phyloP scores from a whole-genome alignment of 2,329 filamentous ascomycete species.

The Aspergillus puulaauensis region DNA sequence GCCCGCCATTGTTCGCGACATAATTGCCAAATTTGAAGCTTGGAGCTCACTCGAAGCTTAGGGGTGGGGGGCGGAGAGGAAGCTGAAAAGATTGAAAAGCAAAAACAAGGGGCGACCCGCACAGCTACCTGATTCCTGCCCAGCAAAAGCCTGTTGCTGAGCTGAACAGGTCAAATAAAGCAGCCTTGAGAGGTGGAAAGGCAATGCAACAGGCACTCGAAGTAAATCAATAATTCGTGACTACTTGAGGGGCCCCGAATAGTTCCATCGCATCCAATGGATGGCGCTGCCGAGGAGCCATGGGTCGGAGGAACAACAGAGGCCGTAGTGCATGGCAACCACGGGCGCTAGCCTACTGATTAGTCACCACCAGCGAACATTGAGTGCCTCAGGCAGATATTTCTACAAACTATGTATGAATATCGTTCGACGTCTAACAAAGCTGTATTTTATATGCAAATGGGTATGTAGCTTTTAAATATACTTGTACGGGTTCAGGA shows the following conservation, averaged over 20 bases:
- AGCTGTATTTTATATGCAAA: background rate
- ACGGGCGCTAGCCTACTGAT: constrained; percentile 10
- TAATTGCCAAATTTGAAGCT: constrained; percentile 7
- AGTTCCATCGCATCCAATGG: constrained; percentile 21
- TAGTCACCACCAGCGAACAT: no score
- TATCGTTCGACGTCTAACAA: background rate
- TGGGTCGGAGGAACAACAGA: constrained; percentile 17
- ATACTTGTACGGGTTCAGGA: constrained; percentile 99
- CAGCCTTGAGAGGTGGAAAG: constrained; percentile 5
- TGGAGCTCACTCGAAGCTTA: constrained; percentile 6
- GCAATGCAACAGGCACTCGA: constrained; percentile 5
- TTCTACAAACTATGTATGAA: background rate
- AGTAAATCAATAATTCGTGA: constrained; percentile 6
- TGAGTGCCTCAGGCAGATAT: background rate
- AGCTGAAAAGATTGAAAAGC: constrained; percentile 11
- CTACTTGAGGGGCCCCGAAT: constrained; percentile 4
- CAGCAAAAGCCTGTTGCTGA: constrained; percentile 13
- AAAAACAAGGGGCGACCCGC: constrained; percentile 16
- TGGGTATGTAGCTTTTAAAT: constrained; percentile 48
- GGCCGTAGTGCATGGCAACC: constrained; percentile 27
- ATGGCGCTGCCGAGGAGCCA: constrained; percentile 17
- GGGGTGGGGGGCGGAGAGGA: constrained; percentile 3
- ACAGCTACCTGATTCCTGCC: constrained; percentile 16
- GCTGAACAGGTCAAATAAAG: constrained; percentile 15
- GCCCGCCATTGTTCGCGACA: constrained; percentile 37